Base-by-base conservation (phyloP, 2,329 filamentous ascomycete species). In the Penicillium sp. region DNA sequence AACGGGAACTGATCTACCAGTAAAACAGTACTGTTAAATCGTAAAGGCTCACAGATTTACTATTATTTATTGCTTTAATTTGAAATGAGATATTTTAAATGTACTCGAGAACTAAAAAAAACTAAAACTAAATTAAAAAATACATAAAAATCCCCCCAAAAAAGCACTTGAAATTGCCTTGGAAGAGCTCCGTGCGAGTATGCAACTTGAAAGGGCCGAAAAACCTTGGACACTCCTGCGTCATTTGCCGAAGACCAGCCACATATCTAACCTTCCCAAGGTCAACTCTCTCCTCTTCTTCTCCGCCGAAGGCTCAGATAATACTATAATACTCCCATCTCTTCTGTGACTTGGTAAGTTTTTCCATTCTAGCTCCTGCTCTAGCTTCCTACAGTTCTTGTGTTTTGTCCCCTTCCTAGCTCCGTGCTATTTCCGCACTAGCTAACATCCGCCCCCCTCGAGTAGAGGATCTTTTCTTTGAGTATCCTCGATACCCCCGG, bases 1-100 rank as follows among this genome's bases (percentile, higher is more conserved):
- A 58, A 57, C 8, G 33, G 60, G 56, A 61, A 59, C 45, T 62
- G 63, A 66, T 65, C 64, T 58, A 50, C 52, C 56, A 47, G 38
- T 54, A 57, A 57, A 57, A 59, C 27, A 55, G 19, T 7, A 29
- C 29, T 13, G 13, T 1, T 12, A 33, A 13, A 13, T 41, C 23
- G 19, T 21, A 37, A 6, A 37, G 15, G 17, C n/a, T n/a, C 12
- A 4, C 4, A 38, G 17, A 37, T 15, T 37, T 3, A 17, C 33
- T 37, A 37, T 37, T n/a, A 37, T 37, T n/a, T 4, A 37, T n/a
- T 37, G 35, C 35, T 38, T 38, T 9, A 10, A n/a, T 38, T n/a
- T 38, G 8, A 10, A 19, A 33, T 33, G 31, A 38, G 35, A 38
- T 38, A n/a, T 38, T 19, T n/a, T 10, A 38, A 38, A 10, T n/a